phyloP scores from a whole-genome alignment of 306 rosid genomes.

The Quercus engelmannii region DNA sequence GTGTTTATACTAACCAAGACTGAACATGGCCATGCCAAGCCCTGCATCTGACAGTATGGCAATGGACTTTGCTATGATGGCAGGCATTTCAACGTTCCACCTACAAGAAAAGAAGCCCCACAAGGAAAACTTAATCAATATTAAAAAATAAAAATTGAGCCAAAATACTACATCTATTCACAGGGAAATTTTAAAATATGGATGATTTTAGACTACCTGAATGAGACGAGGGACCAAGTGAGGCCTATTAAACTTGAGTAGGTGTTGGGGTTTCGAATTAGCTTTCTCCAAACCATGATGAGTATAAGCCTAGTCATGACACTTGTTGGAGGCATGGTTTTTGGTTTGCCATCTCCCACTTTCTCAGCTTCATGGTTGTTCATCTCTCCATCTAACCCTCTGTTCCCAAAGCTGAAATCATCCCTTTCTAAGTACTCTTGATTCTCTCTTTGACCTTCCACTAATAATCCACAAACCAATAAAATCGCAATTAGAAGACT shows the following conservation, averaged over 20 bases:
- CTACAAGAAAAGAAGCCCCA: conserved; percentile 29
- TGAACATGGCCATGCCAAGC: conserved; percentile 98
- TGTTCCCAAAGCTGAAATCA: conserved; percentile 80
- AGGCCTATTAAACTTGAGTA: conserved; percentile 83
- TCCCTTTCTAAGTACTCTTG: conserved; percentile 65
- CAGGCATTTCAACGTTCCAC: conserved; percentile 87
- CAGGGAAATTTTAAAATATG: background rate
- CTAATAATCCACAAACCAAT: conserved; percentile 26
- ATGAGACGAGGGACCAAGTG: conserved; percentile 82
- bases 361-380: conserved; percentile 48
- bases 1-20: conserved; percentile 67
- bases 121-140: conserved; percentile 4
- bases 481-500: background rate
- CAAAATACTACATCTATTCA: background rate
- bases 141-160: background rate
- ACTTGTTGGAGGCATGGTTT: conserved; percentile 77
- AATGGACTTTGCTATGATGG: conserved; percentile 77
- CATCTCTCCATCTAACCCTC: conserved; percentile 47
- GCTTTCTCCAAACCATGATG: conserved; percentile 95
- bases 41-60: conserved; percentile 93
- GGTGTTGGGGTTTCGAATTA: conserved; percentile 88
- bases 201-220: conserved; percentile 41
- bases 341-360: conserved; percentile 48
- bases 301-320: conserved; percentile 94
- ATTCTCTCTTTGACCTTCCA: conserved; percentile 58